Percentiles rank a stretch among this genome's conserved stretches.
Conservation (phyloP, 495 filamentous ascomycete genomes). For the Lasiosphaeriaceae sp. region DNA sequence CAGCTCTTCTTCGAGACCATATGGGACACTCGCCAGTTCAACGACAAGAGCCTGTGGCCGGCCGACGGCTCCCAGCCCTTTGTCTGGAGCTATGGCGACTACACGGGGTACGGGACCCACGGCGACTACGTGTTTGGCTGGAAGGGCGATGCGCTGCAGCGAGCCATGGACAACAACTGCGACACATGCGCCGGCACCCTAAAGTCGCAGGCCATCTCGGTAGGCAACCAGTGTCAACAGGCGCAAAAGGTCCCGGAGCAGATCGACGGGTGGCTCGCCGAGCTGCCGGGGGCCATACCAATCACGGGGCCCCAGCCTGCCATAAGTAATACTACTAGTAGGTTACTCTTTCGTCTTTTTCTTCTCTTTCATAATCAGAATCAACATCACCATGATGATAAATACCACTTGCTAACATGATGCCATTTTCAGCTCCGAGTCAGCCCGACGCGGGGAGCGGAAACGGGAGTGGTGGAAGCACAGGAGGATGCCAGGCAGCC, state of each 20-base stretch:
- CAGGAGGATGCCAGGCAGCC: conserved; percentile 1
- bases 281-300: conserved; percentile 11
- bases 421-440: too few relatives aligned
- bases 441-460: too few relatives aligned
- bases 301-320: conserved; percentile 18
- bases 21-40: conserved; percentile 2
- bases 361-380: too few relatives aligned
- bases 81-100: conserved; percentile 39
- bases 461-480: not conserved
- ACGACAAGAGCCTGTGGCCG: conserved; percentile 27
- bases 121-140: conserved; percentile 37
- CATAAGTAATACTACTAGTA: too few relatives aligned
- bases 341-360: too few relatives aligned
- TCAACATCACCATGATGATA: too few relatives aligned
- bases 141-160: conserved; percentile 35
- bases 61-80: conserved; percentile 38
- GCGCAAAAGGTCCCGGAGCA: conserved; percentile 29
- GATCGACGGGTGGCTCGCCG: conserved; percentile 32
- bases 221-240: conserved; percentile 32
- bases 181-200: conserved; percentile 29
- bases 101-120: conserved; percentile 33
- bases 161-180: conserved; percentile 35
- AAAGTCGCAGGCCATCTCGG: conserved; percentile 30
- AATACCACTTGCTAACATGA: too few relatives aligned
- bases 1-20: conserved; percentile 30